Conservation (phyloP, 352 stramenopile species). For the Pythium insidiosum region DNA sequence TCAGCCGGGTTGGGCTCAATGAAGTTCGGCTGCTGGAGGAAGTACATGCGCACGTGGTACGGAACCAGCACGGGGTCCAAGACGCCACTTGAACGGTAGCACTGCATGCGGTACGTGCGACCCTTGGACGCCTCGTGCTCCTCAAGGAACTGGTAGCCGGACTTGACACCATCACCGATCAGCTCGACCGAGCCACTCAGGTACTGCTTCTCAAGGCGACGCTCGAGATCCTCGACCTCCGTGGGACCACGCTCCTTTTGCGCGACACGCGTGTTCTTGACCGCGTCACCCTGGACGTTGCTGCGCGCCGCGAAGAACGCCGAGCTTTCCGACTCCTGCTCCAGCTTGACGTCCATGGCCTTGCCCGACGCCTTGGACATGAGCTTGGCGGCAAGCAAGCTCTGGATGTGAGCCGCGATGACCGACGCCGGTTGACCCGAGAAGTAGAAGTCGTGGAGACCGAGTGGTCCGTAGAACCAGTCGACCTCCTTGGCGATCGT, state of each 20-base stretch:
- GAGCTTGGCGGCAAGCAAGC: conserved; percentile 70
- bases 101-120: conserved; percentile 75
- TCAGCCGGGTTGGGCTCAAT: conserved; percentile 42
- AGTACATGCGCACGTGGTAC: conserved; percentile 83
- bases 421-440: conserved; percentile 41
- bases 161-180: conserved; percentile 75
- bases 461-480: conserved; percentile 77
- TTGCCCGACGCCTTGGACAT: conserved; percentile 72
- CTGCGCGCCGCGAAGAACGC: conserved; percentile 80
- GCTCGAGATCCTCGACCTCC: conserved; percentile 68
- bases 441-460: conserved; percentile 84
- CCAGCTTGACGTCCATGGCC: conserved; percentile 72
- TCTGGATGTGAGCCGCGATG: conserved; percentile 78
- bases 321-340: conserved; percentile 56
- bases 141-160: conserved; percentile 71
- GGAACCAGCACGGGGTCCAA: conserved; percentile 63
- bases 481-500: conserved; percentile 62
- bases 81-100: conserved; percentile 74
- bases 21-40: conserved; percentile 67
- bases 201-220: conserved; percentile 73
- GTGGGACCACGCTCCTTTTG: conserved; percentile 44
- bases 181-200: conserved; percentile 52
- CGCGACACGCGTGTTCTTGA: conserved; percentile 36
- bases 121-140: conserved; percentile 39
- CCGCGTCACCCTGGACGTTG: conserved; percentile 67